Conservation (phyloP, 176 grass and related monocot genomes). For the Dendrocalamus sinicus region DNA sequence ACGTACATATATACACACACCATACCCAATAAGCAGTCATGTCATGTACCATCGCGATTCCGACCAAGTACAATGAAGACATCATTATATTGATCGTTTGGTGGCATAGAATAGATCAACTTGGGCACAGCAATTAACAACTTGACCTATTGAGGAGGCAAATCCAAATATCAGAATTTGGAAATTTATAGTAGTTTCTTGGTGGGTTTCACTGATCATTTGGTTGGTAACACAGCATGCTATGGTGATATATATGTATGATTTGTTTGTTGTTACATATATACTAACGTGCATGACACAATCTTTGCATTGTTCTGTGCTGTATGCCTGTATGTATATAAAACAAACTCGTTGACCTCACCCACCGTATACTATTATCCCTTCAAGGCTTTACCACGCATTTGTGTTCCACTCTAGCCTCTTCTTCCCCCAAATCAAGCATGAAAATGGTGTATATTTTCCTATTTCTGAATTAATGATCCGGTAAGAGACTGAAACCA, state of each 20-base stretch:
- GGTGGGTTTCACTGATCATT: not conserved
- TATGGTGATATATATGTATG: too few species aligned
- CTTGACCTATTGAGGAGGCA: not conserved
- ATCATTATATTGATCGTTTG: slow-evolving; percentile 25
- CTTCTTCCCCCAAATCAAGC: too few species aligned
- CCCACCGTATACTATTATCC: not conserved
- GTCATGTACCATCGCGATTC: not conserved
- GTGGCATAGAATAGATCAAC: slow-evolving; percentile 31
- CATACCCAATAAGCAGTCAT: not conserved
- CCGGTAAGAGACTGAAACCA: too few species aligned
- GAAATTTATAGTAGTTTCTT: slow-evolving; percentile 1
- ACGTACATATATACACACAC: too few species aligned
- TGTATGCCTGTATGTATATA: not conserved
- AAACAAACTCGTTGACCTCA: slow-evolving; percentile 28
- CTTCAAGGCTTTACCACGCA: not conserved
- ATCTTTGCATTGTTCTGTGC: not conserved
- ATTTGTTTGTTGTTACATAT: not conserved
- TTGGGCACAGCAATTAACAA: not conserved
- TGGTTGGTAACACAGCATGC: not conserved
- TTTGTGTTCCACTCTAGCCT: not conserved
- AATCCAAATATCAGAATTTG: slow-evolving; percentile 4
- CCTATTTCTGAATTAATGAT: too few species aligned
- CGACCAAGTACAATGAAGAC: not conserved
- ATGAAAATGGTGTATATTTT: too few species aligned
- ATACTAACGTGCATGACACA: slow-evolving; percentile 22